Percentiles rank a stretch among this genome's conserved stretches.
Evolutionary conservation across 2,329 filamentous ascomycete genomes (phyloP).

Genomic region (Hymenoscyphus fructigenus): DNA sequence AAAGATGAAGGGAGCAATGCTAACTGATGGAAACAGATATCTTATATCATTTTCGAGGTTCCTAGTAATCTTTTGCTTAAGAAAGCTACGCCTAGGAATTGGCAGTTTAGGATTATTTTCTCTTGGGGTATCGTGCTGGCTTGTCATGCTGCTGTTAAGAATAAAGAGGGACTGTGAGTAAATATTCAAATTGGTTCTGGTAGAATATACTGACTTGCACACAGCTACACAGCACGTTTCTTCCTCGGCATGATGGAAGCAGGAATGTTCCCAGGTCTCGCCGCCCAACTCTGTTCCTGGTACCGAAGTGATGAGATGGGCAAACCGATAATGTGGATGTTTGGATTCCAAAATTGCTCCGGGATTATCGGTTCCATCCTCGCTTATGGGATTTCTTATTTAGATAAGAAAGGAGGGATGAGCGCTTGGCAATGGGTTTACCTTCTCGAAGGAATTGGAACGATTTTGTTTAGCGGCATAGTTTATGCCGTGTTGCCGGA

Average conservation of each 20-base stretch:
- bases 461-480: conserved; percentile 41
- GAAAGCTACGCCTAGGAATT: conserved; percentile 37
- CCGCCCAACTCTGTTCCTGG: conserved; percentile 46
- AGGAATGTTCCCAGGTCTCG: conserved; percentile 44
- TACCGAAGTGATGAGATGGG: conserved; percentile 48
- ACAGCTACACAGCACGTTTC: conserved; percentile 42
- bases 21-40: conserved; percentile 38
- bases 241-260: conserved; percentile 44
- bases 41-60: conserved; percentile 43
- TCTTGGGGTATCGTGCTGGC: conserved; percentile 41
- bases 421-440: conserved; percentile 59
- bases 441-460: conserved; percentile 44
- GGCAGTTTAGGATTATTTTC: conserved; percentile 41
- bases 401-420: conserved; percentile 45
- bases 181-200: too few relatives aligned
- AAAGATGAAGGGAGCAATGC: too few relatives aligned
- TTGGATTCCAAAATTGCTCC: conserved; percentile 40
- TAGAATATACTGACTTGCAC: too few relatives aligned
- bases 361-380: conserved; percentile 45
- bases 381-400: conserved; percentile 48
- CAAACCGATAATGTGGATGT: conserved; percentile 45
- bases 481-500: conserved; percentile 45
- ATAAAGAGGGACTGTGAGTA: conserved; percentile 40
- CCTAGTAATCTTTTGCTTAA: conserved; percentile 43
- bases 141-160: conserved; percentile 42